Percentiles rank a stretch among this genome's conserved stretches.
These are phyloP conservation scores for Mycena maculata DNA, from an alignment of 768 basidiomycete genomes.

Conservation along the genomic window DNA sequence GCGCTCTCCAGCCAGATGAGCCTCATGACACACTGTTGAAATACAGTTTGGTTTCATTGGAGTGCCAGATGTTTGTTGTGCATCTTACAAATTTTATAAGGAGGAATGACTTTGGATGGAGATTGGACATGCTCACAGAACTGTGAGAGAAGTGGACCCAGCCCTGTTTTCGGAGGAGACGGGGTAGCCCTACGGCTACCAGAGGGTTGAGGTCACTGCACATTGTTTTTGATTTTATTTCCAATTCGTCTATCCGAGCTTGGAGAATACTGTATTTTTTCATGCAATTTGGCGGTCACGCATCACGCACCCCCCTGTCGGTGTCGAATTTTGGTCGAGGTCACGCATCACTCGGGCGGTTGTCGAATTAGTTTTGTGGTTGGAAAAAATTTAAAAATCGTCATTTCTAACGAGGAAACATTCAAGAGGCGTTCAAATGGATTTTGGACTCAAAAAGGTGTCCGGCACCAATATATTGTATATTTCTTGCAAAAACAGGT, in stretches of 20 bases:
- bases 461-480: too few relatives aligned
- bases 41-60: slow-evolving; percentile 8
- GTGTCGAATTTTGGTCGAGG: too few relatives aligned
- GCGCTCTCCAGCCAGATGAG: not conserved
- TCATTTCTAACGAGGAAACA: too few relatives aligned
- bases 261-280: too few relatives aligned
- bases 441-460: too few relatives aligned
- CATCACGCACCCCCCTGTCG: too few relatives aligned
- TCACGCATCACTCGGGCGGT: too few relatives aligned
- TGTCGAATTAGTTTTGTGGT: too few relatives aligned
- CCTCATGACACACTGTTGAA: slow-evolving; percentile 16
- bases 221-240: slow-evolving; percentile 11
- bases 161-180: slow-evolving; percentile 7
- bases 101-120: not conserved
- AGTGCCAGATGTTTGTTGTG: slow-evolving; percentile 17
- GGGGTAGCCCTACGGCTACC: not conserved
- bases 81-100: slow-evolving; percentile 1
- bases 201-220: not conserved
- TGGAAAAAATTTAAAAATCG: too few relatives aligned
- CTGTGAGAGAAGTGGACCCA: slow-evolving; percentile 23
- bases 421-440: too few relatives aligned
- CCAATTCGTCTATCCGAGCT: slow-evolving; percentile 26
- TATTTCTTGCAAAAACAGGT: too few relatives aligned
- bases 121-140: slow-evolving; percentile 6
- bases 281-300: too few relatives aligned